Evolutionary conservation across 2,329 filamentous ascomycete genomes (phyloP).

Genomic region (Ascochyta lentis): DNA sequence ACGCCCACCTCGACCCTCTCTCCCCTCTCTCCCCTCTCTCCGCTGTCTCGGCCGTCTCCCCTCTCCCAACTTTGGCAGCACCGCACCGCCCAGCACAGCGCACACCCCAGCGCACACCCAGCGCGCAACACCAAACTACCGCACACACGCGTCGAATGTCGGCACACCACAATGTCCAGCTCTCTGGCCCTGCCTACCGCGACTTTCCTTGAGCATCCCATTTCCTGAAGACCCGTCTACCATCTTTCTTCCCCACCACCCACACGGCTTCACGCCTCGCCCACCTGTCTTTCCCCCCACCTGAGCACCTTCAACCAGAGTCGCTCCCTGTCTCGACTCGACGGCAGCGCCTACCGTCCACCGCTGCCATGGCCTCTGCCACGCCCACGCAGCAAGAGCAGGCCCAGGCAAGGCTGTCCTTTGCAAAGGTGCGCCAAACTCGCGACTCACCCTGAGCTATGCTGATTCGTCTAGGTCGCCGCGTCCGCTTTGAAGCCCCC

Average conservation of each 20-base stretch:
- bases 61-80: too few species aligned
- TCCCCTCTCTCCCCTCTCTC: too few species aligned
- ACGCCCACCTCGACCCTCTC: too few species aligned
- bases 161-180: constrained; percentile 58
- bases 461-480: constrained; percentile 47
- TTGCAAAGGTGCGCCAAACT: constrained; percentile 70
- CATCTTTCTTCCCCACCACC: constrained; percentile 39
- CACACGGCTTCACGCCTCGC: constrained; percentile 6
- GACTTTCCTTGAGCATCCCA: constrained; percentile 61
- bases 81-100: too few species aligned
- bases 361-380: constrained; percentile 41
- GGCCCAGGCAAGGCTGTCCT: constrained; percentile 65
- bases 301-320: background rate
- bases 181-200: constrained; percentile 54
- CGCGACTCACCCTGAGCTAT: background rate
- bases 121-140: constrained; percentile 8
- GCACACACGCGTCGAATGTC: constrained; percentile 49
- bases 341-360: background rate
- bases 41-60: too few species aligned
- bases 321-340: background rate
- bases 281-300: constrained; percentile 5
- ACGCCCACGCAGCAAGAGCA: constrained; percentile 39
- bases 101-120: too few species aligned
- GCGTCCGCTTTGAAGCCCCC: constrained; percentile 48
- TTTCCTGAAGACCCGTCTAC: constrained; percentile 49